Evolutionary conservation across 768 basidiomycete genomes (phyloP).

Genomic region (Tylopilus vinaceipallidus): DNA sequence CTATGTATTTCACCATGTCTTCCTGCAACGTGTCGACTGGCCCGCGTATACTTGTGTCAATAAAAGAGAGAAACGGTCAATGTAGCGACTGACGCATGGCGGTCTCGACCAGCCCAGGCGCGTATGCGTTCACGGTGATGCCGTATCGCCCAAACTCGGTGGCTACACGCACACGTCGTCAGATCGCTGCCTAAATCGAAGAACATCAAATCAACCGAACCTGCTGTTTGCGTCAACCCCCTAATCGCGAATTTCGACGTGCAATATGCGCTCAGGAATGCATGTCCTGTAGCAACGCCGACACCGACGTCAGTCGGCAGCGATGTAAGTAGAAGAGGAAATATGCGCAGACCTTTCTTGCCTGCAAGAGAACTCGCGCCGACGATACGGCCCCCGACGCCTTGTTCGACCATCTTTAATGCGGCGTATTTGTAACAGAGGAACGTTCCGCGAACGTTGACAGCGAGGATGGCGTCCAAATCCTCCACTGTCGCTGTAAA

Average conservation of each 20-base stretch:
- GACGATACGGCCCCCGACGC: slow-evolving; percentile 41
- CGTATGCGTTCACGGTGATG: slow-evolving; percentile 37
- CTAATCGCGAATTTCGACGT: slow-evolving; percentile 43
- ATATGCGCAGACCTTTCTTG: slow-evolving; percentile 21
- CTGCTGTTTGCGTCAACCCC: slow-evolving; percentile 39
- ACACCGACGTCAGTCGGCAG: not conserved
- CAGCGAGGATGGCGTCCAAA: slow-evolving; percentile 32
- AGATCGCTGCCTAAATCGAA: not conserved
- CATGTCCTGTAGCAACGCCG: slow-evolving; percentile 26
- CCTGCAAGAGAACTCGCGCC: slow-evolving; percentile 39
- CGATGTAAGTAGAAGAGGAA: not conserved
- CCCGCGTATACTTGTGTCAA: not conserved
- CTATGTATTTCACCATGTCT: slow-evolving; percentile 10
- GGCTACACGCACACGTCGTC: slow-evolving; percentile 20
- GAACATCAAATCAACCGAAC: not conserved
- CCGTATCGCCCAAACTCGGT: slow-evolving; percentile 29
- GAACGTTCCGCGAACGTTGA: slow-evolving; percentile 42
- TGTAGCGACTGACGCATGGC: slow-evolving; percentile 25
- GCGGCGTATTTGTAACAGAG: slow-evolving; percentile 44
- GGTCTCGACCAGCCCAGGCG: slow-evolving; percentile 31
- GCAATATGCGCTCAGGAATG: slow-evolving; percentile 31
- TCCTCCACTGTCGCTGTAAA: slow-evolving; percentile 32
- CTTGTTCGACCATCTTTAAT: slow-evolving; percentile 43
- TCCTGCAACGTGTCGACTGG: slow-evolving; percentile 13
- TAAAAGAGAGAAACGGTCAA: not conserved